Conservation (phyloP, 257 asterid species). For the Linaria vulgaris region DNA sequence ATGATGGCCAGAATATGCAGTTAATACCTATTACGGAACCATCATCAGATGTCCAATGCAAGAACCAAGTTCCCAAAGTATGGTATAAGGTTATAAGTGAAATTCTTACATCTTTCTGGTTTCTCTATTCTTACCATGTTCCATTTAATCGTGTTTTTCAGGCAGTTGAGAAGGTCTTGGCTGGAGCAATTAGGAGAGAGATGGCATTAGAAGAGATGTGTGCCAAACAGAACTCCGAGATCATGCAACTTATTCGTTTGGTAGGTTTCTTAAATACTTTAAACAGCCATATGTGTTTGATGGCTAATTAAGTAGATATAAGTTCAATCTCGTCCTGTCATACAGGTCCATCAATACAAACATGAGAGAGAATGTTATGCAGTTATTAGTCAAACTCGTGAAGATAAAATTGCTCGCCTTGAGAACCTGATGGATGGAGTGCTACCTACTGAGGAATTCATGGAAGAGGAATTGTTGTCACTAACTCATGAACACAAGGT, state of each 20-base stretch:
- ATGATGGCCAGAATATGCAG: slow-evolving; percentile 67
- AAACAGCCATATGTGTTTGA: neutral
- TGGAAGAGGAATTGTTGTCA: slow-evolving; percentile 75
- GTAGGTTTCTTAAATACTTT: slow-evolving; percentile 36
- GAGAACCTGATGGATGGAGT: slow-evolving; percentile 97
- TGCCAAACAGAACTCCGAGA: slow-evolving; percentile 73
- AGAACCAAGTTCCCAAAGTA: slow-evolving; percentile 82
- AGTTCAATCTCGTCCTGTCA: slow-evolving; percentile 19
- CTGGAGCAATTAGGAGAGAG: slow-evolving; percentile 98
- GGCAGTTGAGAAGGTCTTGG: slow-evolving; percentile 96
- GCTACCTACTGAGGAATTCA: slow-evolving; percentile 78
- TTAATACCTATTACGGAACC: slow-evolving; percentile 63
- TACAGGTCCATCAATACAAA: slow-evolving; percentile 92
- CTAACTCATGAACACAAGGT: slow-evolving; percentile 83
- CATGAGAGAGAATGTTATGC: slow-evolving; percentile 97
- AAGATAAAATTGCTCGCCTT: slow-evolving; percentile 90
- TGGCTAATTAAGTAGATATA: slow-evolving; percentile 18
- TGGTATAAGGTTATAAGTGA: slow-evolving; percentile 30
- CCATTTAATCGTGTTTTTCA: slow-evolving; percentile 34
- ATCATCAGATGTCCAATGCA: slow-evolving; percentile 48
- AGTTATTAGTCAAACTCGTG: slow-evolving; percentile 82
- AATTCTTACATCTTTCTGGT: slow-evolving; percentile 17
- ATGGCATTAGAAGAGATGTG: slow-evolving; percentile 95
- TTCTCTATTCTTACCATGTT: slow-evolving; percentile 29
- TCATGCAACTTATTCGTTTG: slow-evolving; percentile 88